Conservation (phyloP, 2,329 filamentous ascomycete genomes). For the Mycosphaerella arachidis region DNA sequence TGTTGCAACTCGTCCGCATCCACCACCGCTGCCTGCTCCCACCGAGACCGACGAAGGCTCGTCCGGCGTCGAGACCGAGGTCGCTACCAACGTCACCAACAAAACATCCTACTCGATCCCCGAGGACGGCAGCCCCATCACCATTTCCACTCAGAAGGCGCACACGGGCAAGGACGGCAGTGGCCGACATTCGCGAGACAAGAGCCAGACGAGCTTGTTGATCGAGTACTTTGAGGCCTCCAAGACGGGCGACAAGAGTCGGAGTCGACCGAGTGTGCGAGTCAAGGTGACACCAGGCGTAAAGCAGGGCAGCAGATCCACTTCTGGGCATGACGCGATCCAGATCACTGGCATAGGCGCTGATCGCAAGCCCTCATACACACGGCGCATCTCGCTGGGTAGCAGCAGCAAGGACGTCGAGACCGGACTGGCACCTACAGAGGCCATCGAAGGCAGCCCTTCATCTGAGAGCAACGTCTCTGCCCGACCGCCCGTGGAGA, state of each 20-base stretch:
- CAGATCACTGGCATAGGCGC: slow-evolving; percentile 79
- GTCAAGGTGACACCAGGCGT: slow-evolving; percentile 75
- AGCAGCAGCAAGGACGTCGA: slow-evolving; percentile 39
- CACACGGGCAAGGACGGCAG: slow-evolving; percentile 41
- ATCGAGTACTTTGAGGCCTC: slow-evolving; percentile 93
- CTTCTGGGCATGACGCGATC: slow-evolving; percentile 64
- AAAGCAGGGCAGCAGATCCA: slow-evolving; percentile 49
- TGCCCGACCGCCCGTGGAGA: slow-evolving; percentile 70
- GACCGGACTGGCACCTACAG: slow-evolving; percentile 22
- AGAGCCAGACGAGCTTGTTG: slow-evolving; percentile 82
- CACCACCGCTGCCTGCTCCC: slow-evolving; percentile 71
- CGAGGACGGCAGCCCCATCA: slow-evolving; percentile 85
- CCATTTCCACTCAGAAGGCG: slow-evolving; percentile 73
- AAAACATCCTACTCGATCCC: slow-evolving; percentile 73
- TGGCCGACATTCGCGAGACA: slow-evolving; percentile 49
- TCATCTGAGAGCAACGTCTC: slow-evolving; percentile 75
- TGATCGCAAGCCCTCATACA: slow-evolving; percentile 66
- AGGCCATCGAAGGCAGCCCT: slow-evolving; percentile 55
- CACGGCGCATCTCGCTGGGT: slow-evolving; percentile 61
- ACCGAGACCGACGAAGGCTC: slow-evolving; percentile 63
- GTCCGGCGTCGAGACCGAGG: slow-evolving; percentile 44
- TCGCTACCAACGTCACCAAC: slow-evolving; percentile 65
- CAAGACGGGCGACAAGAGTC: slow-evolving; percentile 57
- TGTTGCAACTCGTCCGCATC: slow-evolving; percentile 35
- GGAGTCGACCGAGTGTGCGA: slow-evolving; percentile 75